Evolutionary conservation across 2,329 filamentous ascomycete species (phyloP), one percentile per base, ranked within the genome.

Genomic region (Alternaria atra): DNA sequence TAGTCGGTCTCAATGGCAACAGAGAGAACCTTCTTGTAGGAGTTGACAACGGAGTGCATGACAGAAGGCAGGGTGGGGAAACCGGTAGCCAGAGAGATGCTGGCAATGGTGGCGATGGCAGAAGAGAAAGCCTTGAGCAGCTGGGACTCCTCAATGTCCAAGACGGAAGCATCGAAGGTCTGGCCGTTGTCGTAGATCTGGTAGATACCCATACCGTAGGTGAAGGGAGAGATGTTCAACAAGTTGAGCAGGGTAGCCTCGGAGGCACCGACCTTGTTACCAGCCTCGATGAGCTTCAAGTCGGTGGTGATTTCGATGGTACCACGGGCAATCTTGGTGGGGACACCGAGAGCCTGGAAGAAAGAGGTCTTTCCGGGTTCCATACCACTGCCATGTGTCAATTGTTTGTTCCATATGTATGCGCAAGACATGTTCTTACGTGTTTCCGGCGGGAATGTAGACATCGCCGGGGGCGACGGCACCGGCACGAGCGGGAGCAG

Each of bases 241-340:
- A 99, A 92, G 92, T 99, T 99, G 79, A 99, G 91, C 74, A 99
- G 89, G 80, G 94, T 97, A 74, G 95, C 95, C 89, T 99, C 95
- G 81, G 95, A 99, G 80, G 95, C 90, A 84, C 96, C 95, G 87
- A 99, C 96, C 89, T 97, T 98, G 87, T 59, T 86, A 75, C 90
- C 90, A 71, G 92, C 89, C 87, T 97, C 93, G 80, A 98, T 91
- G 83, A 99, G 92, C 92, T 97, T 98, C 78, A 99, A 88, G 81
- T 99, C 95, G 78, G 90, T 87, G 70, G 94, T 97, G 81, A 99
- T 99, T 92, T 99, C 95, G 86, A 99, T 99, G 86, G 95, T 99
- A 96, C 95, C 96, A 97, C 95, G 95, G 82, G 95, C 95, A 86
- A 99, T 99, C 93, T 99, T 99, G 89, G 95, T 99, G 81, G 95